Evolutionary conservation across 805 yeast genomes (phyloP).

Genomic region (Barnettozyma vustinii): DNA sequence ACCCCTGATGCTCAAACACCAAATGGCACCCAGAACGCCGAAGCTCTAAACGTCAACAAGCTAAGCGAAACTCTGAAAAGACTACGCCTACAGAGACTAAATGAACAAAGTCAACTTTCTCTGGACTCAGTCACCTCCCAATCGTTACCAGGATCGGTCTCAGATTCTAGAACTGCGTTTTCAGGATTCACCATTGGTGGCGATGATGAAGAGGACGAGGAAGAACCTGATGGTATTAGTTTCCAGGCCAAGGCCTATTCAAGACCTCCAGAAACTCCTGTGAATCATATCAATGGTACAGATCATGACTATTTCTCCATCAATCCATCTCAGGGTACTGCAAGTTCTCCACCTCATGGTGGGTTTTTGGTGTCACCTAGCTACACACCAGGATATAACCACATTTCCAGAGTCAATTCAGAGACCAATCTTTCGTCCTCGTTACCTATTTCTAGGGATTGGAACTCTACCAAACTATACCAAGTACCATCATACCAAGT

Average conservation of each 20-base stretch:
- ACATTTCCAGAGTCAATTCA: constrained; percentile 57
- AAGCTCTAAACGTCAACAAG: constrained; percentile 4
- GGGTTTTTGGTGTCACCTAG: constrained; percentile 32
- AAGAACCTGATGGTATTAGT: constrained; percentile 18
- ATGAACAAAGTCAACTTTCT: constrained; percentile 30
- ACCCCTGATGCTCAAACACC: constrained; percentile 28
- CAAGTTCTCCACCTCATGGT: constrained; percentile 7
- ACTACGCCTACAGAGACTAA: constrained; percentile 44
- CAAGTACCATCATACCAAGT: constrained; percentile 81
- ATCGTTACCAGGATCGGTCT: background rate
- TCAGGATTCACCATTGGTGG: constrained; percentile 10
- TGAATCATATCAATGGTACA: constrained; percentile 12
- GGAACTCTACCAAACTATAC: constrained; percentile 44
- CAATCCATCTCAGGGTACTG: constrained; percentile 6
- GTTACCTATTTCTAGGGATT: constrained; percentile 23
- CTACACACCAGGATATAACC: constrained; percentile 48
- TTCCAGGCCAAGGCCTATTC: constrained; percentile 8
- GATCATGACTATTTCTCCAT: constrained; percentile 33
- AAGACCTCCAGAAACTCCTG: constrained; percentile 21
- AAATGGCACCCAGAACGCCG: constrained; percentile 1
- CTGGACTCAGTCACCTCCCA: constrained; percentile 18
- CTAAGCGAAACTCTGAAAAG: constrained; percentile 48
- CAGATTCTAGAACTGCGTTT: constrained; percentile 1
- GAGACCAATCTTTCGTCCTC: constrained; percentile 26
- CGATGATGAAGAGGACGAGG: constrained; percentile 19